Conservation (phyloP, 306 rosid species). For the Lathyrus sativus region DNA sequence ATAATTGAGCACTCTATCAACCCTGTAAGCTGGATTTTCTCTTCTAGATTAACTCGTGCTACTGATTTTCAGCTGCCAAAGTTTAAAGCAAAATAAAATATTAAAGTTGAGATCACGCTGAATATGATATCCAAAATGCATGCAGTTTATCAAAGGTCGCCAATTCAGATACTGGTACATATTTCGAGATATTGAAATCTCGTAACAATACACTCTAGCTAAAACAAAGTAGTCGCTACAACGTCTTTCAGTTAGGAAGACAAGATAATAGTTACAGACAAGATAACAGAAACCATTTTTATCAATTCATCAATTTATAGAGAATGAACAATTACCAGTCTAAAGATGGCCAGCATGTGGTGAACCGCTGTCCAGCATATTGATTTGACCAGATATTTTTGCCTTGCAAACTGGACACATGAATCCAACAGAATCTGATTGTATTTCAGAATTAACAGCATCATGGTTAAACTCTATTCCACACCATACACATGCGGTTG, state of each 20-base stretch:
- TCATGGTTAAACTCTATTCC: conserved; percentile 69
- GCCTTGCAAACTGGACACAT: conserved; percentile 80
- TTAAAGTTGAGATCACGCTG: background rate
- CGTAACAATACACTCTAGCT: conserved; percentile 12
- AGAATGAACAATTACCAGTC: conserved; percentile 32
- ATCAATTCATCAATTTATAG: conserved; percentile 21
- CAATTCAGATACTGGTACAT: background rate
- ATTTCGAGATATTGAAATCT: conserved; percentile 6
- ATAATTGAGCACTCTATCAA: background rate
- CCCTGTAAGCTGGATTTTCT: conserved; percentile 13
- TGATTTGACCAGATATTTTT: conserved; percentile 65
- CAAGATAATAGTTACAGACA: conserved; percentile 4
- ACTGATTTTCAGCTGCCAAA: conserved; percentile 30
- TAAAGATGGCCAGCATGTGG: conserved; percentile 44
- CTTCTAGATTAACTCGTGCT: too few relatives aligned
- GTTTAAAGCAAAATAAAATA: background rate
- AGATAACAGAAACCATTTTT: background rate
- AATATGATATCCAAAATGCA: too few relatives aligned
- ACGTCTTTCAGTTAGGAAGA: conserved; percentile 18
- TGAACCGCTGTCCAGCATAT: conserved; percentile 53
- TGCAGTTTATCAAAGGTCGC: background rate
- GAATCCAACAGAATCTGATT: conserved; percentile 76
- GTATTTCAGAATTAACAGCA: conserved; percentile 62
- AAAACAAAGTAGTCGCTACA: conserved; percentile 10
- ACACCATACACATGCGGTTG: conserved; percentile 72